A percentile compares a stretch with the other conserved stretches of the same genome.
phyloP scores from a whole-genome alignment of 164 flowering plant species.

The Platanus orientalis region DNA sequence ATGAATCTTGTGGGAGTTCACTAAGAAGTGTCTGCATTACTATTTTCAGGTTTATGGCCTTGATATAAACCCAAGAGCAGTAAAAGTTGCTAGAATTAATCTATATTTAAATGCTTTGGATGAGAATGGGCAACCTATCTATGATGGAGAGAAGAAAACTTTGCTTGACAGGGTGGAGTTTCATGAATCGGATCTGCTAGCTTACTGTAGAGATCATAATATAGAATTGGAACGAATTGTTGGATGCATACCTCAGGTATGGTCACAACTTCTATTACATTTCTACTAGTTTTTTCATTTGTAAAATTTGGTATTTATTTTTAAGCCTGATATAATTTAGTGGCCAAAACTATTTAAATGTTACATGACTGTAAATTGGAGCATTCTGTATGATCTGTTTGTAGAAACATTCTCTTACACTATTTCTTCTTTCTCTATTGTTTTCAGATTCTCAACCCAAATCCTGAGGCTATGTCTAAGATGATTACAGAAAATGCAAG shows the following conservation, averaged over 20 bases:
- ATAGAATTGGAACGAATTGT: constrained; percentile 88
- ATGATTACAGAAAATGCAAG: constrained; percentile 97
- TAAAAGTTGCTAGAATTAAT: constrained; percentile 90
- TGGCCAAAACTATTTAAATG: not conserved
- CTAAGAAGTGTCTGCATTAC: not conserved
- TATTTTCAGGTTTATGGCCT: constrained; percentile 85
- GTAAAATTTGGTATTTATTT: not conserved
- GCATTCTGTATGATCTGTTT: not conserved
- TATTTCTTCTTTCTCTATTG: constrained; percentile 3
- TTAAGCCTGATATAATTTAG: not conserved
- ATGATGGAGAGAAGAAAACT: constrained; percentile 78
- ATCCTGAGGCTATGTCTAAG: constrained; percentile 98
- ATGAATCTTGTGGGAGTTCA: not conserved
- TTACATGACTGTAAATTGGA: not conserved
- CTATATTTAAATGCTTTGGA: constrained; percentile 87
- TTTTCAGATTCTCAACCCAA: constrained; percentile 92
- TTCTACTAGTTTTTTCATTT: not conserved
- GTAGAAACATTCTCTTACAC: not conserved
- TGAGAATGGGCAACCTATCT: constrained; percentile 74
- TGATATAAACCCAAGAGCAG: constrained; percentile 97
- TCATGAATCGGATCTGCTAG: constrained; percentile 88
- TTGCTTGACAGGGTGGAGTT: constrained; percentile 94
- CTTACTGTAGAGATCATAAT: constrained; percentile 72
- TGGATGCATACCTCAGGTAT: constrained; percentile 99
- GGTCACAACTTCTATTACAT: not conserved